Conservation (phyloP, 441 rosid species). For the Euphorbia celastroides region DNA sequence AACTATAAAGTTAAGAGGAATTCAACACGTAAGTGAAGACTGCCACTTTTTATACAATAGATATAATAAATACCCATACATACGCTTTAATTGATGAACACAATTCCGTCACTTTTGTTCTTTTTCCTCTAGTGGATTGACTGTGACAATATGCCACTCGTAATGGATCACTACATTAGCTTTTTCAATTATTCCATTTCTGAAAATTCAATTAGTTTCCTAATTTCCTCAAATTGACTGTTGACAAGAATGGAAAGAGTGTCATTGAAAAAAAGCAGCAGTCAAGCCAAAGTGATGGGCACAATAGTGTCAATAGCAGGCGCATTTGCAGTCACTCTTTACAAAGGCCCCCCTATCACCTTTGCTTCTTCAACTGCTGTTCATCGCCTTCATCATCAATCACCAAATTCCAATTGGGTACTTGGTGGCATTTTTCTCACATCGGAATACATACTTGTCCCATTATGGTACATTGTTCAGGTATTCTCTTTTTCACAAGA, state of each 20-base stretch:
- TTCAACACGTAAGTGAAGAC: no score
- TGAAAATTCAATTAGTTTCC: no score
- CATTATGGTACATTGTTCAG: slow-evolving; percentile 28
- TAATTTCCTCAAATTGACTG: not conserved
- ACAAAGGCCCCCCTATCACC: slow-evolving; percentile 42
- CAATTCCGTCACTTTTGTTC: not conserved
- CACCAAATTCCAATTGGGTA: slow-evolving; percentile 22
- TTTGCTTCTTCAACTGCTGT: slow-evolving; percentile 6
- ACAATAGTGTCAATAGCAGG: slow-evolving; percentile 53
- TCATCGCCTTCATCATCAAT: not conserved
- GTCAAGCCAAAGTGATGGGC: slow-evolving; percentile 53
- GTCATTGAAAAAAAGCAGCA: slow-evolving; percentile 32
- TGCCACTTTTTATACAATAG: no score
- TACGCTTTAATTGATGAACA: not conserved
- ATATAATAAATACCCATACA: not conserved
- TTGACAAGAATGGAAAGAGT: slow-evolving; percentile 50
- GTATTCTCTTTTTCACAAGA: slow-evolving; percentile 7
- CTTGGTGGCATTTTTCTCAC: slow-evolving; percentile 28
- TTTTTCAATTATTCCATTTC: not conserved
- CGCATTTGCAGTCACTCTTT: slow-evolving; percentile 46
- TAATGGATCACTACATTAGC: slow-evolving; percentile 1
- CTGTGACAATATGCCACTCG: not conserved
- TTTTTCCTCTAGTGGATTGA: slow-evolving; percentile 3
- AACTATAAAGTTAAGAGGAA: not conserved
- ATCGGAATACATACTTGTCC: slow-evolving; percentile 21